Base-by-base conservation (phyloP, 352 stramenopile genomes). In the Pythium myriotylum region DNA sequence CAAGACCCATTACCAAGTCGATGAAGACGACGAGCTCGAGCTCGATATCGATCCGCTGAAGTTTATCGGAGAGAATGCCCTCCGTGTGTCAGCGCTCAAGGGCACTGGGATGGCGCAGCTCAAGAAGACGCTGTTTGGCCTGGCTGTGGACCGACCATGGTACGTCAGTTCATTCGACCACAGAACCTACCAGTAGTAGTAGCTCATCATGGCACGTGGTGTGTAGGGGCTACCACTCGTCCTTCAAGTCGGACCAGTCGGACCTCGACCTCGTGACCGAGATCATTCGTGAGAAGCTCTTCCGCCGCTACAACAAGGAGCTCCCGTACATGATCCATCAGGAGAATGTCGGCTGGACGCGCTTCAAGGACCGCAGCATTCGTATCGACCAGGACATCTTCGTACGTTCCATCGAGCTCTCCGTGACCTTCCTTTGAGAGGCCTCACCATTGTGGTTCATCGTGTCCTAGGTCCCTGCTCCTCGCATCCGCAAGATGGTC, bases 261-360 rank as follows among this genome's bases (percentile, higher is more conserved):
- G 85, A 94, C 52, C 57, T 95, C 50, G 84, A 92, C 20, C 67
- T 95, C 29, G 86, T 95, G 54, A 88, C 71, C 10, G 86, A 95
- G 60, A 95, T 95, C 69, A 95, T 95, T 54, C 84, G 86, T 23
- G 86, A 92, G 50, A 92, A 95, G 69, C 77, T 95, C 47, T 95
- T 88, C 60, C 66, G 81, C n/a, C 84, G 86, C 51, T 94, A 91
- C 55, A 93, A 95, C 68, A 84, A 93, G 66, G 86, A 95, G 55
- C 74, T 95, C 24, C 86, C 86, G 45, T 95, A 95, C 67, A 62
- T 57, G n/a, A 82, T 94, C 37, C 72, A 91, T 46, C 84, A 94
- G 61, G 83, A 94, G 64, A 94, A 91, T 54, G 66, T 86, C 46
- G 86, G 86, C 49, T 95, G 86, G 86, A 95, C 86, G 41, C 84